A percentile compares a stretch with the other conserved stretches of the same genome.
These are phyloP conservation scores for Ophiostoma populinum DNA, from an alignment of 2,329 filamentous ascomycete genomes.

Conservation along the genomic window DNA sequence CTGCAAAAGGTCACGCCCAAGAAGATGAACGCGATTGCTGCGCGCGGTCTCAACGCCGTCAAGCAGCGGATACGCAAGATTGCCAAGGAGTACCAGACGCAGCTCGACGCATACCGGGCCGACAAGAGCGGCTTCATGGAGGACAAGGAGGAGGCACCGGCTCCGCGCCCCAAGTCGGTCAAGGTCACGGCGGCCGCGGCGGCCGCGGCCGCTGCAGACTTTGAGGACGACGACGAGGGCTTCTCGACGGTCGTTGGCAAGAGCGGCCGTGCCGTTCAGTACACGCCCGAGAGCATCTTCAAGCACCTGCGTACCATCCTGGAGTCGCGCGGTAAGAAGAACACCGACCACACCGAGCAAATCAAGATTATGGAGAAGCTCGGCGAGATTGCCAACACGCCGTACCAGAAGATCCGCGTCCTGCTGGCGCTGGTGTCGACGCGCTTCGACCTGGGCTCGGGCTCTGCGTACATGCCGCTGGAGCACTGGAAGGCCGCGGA, in stretches of 20 bases:
- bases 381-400: conserved; percentile 68
- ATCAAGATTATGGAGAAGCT: conserved; percentile 97
- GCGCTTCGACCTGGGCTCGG: conserved; percentile 78
- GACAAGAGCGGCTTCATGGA: conserved; percentile 81
- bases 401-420: conserved; percentile 88
- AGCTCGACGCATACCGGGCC: conserved; percentile 73
- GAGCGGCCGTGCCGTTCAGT: conserved; percentile 74
- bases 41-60: conserved; percentile 85
- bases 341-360: conserved; percentile 87
- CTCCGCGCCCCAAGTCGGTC: conserved; percentile 28
- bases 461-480: conserved; percentile 69
- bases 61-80: conserved; percentile 99
- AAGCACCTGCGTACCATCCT: conserved; percentile 89
- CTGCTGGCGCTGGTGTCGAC: conserved; percentile 84
- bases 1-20: conserved; percentile 93
- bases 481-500: conserved; percentile 96
- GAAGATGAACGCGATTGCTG: conserved; percentile 97
- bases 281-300: conserved; percentile 94
- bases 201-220: conserved; percentile 24
- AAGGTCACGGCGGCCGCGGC: conserved; percentile 30
- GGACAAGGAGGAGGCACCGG: conserved; percentile 54
- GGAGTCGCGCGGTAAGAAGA: conserved; percentile 96
- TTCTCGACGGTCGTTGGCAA: conserved; percentile 83
- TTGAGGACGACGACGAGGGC: conserved; percentile 55
- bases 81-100: conserved; percentile 80